Evolutionary conservation across 371 early-diverging fungal genomes (phyloP), one percentile per base, ranked within the genome.

Genomic region (Mortierella sp.): DNA sequence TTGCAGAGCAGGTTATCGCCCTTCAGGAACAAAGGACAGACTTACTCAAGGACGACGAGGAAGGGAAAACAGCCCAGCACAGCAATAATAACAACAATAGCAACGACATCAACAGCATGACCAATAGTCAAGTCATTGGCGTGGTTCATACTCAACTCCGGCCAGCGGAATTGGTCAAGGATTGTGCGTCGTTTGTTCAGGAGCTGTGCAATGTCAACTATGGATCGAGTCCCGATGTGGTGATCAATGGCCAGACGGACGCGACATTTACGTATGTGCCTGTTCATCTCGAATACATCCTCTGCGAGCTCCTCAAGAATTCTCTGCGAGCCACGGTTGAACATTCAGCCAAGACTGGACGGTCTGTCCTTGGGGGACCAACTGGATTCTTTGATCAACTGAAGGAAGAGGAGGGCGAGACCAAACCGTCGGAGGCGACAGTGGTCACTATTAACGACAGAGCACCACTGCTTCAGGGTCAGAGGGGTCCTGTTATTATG

Each of bases 211-310:
- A 98, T 78, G 88, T 96, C 79, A 96, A 97, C 86, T 98, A 97
- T 85, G 97, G 96, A 44, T 85, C 92, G 19, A 88, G 93, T 31
- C 97, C 98, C 2, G 91, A 92, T n/a, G 92, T 92, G 53, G 87
- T 91, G 29, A 86, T 98, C 52, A 91, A 91, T 77, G 97, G 98
- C n/a, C 93, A 95, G 43, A 78, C 87, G 5, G 93, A 97, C 67
- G 93, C 96, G 24, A 86, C 86, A 45, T 93, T 98, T 71, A 92
- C 96, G 39, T 99, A 99, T 87, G 93, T 98, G 2, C 95, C 96
- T 22, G 96, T 96, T 1, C 99, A 99, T 85, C 87, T 99, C 26
- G 98, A 98, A 85, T 99, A 99, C 79, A 97, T 98, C 37, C 88
- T 97, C 41, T 94, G 94, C 66, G 99, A 99, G 82, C 79, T 98